Base-by-base conservation (phyloP, 2,329 filamentous ascomycete genomes). In the Pseudocercospora fijiensis region DNA sequence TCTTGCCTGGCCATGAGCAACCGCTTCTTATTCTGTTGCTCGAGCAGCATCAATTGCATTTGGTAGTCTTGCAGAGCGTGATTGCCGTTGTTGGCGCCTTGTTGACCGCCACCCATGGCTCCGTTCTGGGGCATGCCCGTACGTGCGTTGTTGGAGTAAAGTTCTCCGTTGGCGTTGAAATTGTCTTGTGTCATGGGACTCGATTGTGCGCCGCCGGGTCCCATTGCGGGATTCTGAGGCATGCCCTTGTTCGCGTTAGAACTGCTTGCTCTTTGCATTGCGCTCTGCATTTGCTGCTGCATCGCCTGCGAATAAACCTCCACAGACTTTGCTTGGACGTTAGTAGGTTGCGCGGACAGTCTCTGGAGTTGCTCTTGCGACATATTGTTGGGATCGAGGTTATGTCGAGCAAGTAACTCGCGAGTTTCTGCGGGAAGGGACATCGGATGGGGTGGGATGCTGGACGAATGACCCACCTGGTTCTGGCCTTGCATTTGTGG, bases 1-100 rank as follows among this genome's bases (percentile, higher is more conserved):
- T 92, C 86, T 77, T 88, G 89, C 18, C 90, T 86, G 41, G 90
- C 90, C 90, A 92, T 92, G 82, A 92, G 87, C 56, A 94, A 82
- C 18, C 90, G 83, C 78, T 92, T 93, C 82, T 93, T 94, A 72
- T 94, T 94, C 78, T 94, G 90, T 77, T 93, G 90, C 78, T 94
- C 90, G 16, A 94, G 83, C 57, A 93, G 79, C 90, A 93, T 94
- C 74, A 94, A 79, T 76, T 94, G 90, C 90, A 93, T 93, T 79
- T 94, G 90, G 72, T 94, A 94, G 76, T 95, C 90, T 77, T 93
- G 90, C 52, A 94, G 82, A 22, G 90, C 90, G 75, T 93, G 90
- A 75, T 92, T 94, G 77, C 88, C 90, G 70, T 78, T 83, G 66
- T 78, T 82, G 73, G 65, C 78, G 75, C 55, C 76, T 26, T 68